Percentiles rank a stretch among this genome's conserved stretches.
Evolutionary conservation across 2,329 filamentous ascomycete genomes (phyloP).

Genomic region (Fusarium torulosum): DNA sequence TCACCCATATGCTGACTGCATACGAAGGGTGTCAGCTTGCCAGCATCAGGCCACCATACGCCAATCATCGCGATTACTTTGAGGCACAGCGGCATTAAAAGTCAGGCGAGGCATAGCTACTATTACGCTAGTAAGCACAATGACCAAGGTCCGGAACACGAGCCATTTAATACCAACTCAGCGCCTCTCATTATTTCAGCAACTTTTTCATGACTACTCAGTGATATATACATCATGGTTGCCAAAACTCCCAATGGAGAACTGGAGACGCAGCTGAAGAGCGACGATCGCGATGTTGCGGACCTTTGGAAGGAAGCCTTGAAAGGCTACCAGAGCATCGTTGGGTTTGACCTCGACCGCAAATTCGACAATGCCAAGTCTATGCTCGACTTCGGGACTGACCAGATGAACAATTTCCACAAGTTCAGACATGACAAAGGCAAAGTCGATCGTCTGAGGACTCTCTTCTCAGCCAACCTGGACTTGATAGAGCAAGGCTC

Average conservation of each 20-base stretch:
- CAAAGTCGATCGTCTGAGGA: slow-evolving; percentile 51
- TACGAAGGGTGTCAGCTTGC: too few relatives aligned
- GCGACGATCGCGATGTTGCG: slow-evolving; percentile 48
- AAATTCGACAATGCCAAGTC: slow-evolving; percentile 48
- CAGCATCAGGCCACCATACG: too few relatives aligned
- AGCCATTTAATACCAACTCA: too few relatives aligned
- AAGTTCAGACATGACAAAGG: slow-evolving; percentile 52
- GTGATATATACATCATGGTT: background rate
- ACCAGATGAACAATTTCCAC: slow-evolving; percentile 51
- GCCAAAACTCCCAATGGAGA: background rate
- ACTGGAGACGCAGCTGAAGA: slow-evolving; percentile 20
- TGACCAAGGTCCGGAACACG: too few relatives aligned
- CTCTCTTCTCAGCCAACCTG: slow-evolving; percentile 48
- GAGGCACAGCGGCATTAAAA: too few relatives aligned
- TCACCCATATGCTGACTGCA: too few relatives aligned
- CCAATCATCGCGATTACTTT: too few relatives aligned
- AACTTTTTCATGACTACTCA: too few relatives aligned
- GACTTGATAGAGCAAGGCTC: slow-evolving; percentile 49
- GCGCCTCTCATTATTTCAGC: too few relatives aligned
- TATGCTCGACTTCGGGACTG: slow-evolving; percentile 46
- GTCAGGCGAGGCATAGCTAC: too few relatives aligned
- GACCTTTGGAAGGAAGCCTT: slow-evolving; percentile 53
- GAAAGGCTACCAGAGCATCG: slow-evolving; percentile 51
- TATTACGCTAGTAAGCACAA: too few relatives aligned
- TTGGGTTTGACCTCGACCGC: slow-evolving; percentile 50